Conservation (phyloP, 768 basidiomycete species). For the Russula virescens region DNA sequence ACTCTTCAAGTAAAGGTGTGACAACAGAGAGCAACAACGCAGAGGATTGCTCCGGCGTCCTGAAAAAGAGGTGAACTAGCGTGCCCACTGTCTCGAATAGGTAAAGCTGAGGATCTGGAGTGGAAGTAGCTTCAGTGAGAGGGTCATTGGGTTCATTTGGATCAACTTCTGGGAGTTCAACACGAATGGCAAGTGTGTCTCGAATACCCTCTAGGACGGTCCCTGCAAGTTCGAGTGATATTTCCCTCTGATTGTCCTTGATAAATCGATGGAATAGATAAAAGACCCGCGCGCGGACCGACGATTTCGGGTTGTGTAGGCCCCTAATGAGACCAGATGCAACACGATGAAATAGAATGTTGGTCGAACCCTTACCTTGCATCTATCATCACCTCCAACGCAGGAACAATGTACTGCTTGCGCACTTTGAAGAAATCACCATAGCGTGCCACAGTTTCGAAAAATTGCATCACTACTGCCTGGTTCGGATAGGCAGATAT, state of each 20-base stretch:
- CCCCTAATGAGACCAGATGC: conserved; percentile 48
- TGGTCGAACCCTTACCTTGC: conserved; percentile 47
- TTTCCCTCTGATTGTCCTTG: conserved; percentile 71
- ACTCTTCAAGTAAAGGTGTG: conserved; percentile 72
- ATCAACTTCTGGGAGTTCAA: conserved; percentile 73
- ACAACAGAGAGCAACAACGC: conserved; percentile 68
- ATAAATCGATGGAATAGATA: conserved; percentile 94
- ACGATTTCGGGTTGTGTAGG: conserved; percentile 68
- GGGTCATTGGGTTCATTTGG: conserved; percentile 55
- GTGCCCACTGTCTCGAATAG: conserved; percentile 89
- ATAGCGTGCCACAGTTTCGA: conserved; percentile 89
- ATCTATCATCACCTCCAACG: conserved; percentile 85
- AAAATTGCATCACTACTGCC: conserved; percentile 82
- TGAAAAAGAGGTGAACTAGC: conserved; percentile 71
- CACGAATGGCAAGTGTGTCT: conserved; percentile 72
- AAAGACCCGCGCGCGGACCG: conserved; percentile 71
- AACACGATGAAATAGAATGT: neutral
- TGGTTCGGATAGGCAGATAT: conserved; percentile 80
- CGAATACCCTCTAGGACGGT: conserved; percentile 67
- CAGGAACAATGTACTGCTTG: conserved; percentile 80
- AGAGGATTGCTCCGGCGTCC: conserved; percentile 60
- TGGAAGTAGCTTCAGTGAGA: conserved; percentile 68
- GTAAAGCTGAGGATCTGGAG: conserved; percentile 89
- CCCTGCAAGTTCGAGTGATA: conserved; percentile 64
- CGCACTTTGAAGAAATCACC: conserved; percentile 95